Evolutionary conservation across 192 early-diverging fungal species (phyloP).

Genomic region (Powellomyces hirtus): DNA sequence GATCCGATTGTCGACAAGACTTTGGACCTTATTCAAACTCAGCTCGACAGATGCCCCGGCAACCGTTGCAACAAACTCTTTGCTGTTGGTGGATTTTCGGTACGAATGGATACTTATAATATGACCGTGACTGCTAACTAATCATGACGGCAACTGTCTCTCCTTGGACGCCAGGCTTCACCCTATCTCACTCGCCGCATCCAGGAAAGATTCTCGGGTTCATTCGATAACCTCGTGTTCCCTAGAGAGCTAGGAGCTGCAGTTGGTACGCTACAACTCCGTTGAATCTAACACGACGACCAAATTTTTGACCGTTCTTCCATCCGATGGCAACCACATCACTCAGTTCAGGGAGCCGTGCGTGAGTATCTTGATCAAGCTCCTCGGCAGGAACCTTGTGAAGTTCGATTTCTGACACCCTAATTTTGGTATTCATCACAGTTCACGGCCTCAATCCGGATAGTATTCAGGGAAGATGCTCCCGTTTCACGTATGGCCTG

Average conservation of each 20-base stretch:
- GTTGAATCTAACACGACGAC: too few relatives aligned
- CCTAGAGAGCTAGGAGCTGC: conserved; percentile 6
- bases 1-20: conserved; percentile 24
- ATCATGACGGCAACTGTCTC: not conserved
- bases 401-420: not conserved
- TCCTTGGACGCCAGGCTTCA: not conserved
- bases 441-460: conserved; percentile 7
- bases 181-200: conserved; percentile 11
- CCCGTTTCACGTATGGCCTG: conserved; percentile 5
- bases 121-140: not conserved
- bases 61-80: conserved; percentile 22
- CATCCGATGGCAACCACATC: too few relatives aligned
- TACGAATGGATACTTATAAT: not conserved
- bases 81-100: conserved; percentile 26
- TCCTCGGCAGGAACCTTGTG: not conserved
- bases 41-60: conserved; percentile 16
- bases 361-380: too few relatives aligned
- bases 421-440: not conserved
- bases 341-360: conserved; percentile 1
- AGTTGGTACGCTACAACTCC: too few relatives aligned
- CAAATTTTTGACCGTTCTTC: too few relatives aligned
- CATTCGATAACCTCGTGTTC: not conserved
- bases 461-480: not conserved
- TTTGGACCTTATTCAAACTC: conserved; percentile 16
- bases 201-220: not conserved